These are phyloP conservation scores for Sporothrix globosa DNA, from an alignment of 2,329 filamentous ascomycete species.

Conservation along the genomic window DNA sequence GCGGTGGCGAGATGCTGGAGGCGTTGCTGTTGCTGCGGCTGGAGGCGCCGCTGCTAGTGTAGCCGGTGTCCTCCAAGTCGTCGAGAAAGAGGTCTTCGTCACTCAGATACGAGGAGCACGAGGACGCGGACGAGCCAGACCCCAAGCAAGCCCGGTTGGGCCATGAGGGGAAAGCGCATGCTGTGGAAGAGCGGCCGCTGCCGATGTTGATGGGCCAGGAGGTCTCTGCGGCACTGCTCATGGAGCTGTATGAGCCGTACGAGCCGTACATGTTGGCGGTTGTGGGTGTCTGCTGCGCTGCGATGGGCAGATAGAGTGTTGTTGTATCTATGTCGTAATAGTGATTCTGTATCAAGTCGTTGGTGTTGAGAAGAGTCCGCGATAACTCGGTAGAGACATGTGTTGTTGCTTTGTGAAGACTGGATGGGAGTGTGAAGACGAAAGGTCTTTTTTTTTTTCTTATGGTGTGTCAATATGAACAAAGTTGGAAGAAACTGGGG, in stretches of 20 bases:
- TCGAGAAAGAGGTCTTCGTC: conserved; percentile 66
- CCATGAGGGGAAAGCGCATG: conserved; percentile 63
- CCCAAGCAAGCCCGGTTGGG: conserved; percentile 57
- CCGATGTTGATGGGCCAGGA: conserved; percentile 53
- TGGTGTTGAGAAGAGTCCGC: conserved; percentile 5
- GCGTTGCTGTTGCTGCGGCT: conserved; percentile 51
- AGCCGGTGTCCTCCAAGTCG: conserved; percentile 55
- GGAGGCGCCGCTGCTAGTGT: conserved; percentile 50
- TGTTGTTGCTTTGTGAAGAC: conserved; percentile 16
- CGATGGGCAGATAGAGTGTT: conserved; percentile 22
- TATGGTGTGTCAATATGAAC: background rate
- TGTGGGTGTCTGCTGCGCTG: conserved; percentile 15
- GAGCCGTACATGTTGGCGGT: conserved; percentile 53
- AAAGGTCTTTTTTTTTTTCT: background rate
- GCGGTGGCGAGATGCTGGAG: conserved; percentile 49
- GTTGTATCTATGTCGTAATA: conserved; percentile 36
- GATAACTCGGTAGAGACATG: conserved; percentile 24
- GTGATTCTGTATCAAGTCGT: conserved; percentile 1
- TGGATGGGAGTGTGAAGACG: background rate
- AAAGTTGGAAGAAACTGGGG: conserved; percentile 21
- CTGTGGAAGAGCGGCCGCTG: conserved; percentile 45
- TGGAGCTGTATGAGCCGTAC: conserved; percentile 55
- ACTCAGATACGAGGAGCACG: conserved; percentile 59
- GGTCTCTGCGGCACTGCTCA: conserved; percentile 45
- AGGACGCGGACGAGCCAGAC: conserved; percentile 33